phyloP scores from a whole-genome alignment of 78 protist genomes.

The slime mould (Dictyostelium discoideum) region dicty_2.7 NC_007088.5:2000001-2000500 shows the following conservation, averaged over 20 bases:
- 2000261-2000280: background rate
- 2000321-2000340: background rate
- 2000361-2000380: background rate
- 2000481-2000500: background rate
- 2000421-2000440: constrained; percentile 10
- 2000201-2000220: background rate
- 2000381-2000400: background rate
- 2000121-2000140: background rate
- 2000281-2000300: background rate
- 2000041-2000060: constrained; percentile 50
- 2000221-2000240: constrained; percentile 17
- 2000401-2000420: background rate
- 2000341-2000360: background rate
- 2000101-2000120: constrained; percentile 13
- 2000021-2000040: background rate
- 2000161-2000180: constrained; percentile 13
- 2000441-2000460: constrained; percentile 6
- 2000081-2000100: constrained; percentile 39
- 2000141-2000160: background rate
- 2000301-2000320: background rate
- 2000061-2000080: constrained; percentile 59
- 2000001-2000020: background rate
- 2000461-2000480: background rate
- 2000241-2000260: background rate
- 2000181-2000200: background rate